Conservation (phyloP, 2,329 filamentous ascomycete species). For the Aaosphaeria pasadenensis region DNA sequence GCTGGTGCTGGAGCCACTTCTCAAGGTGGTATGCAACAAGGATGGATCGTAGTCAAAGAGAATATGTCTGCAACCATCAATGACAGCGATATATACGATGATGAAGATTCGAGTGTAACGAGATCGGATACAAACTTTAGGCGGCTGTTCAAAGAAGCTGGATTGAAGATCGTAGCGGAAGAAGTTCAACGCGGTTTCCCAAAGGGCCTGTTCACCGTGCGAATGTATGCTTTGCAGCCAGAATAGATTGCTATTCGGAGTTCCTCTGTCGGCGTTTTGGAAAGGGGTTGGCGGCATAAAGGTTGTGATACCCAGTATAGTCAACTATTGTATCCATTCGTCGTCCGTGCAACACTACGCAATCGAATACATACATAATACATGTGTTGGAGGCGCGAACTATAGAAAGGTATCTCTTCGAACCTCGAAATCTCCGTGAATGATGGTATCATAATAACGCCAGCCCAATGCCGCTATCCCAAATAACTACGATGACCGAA, state of each 20-base stretch:
- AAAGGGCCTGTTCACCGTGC: conserved; percentile 67
- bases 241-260: conserved; percentile 10
- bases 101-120: conserved; percentile 73
- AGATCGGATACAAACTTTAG: conserved; percentile 71
- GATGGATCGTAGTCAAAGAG: conserved; percentile 72
- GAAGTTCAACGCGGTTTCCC: conserved; percentile 59
- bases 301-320: too few species aligned
- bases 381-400: too few species aligned
- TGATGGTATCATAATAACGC: neutral
- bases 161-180: conserved; percentile 54
- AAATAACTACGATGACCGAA: neutral
- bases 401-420: too few species aligned
- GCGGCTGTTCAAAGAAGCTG: conserved; percentile 65
- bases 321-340: too few species aligned
- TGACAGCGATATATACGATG: conserved; percentile 68
- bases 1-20: conserved; percentile 6
- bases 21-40: conserved; percentile 30
- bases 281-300: too few species aligned
- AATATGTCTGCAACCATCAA: conserved; percentile 60
- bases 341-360: too few species aligned
- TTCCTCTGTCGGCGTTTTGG: too few species aligned
- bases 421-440: neutral
- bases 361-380: too few species aligned
- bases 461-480: neutral
- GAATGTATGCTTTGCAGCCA: conserved; percentile 74